Conservation (phyloP, 2,329 filamentous ascomycete genomes). For the Rhinocladiella mackenziei region DNA sequence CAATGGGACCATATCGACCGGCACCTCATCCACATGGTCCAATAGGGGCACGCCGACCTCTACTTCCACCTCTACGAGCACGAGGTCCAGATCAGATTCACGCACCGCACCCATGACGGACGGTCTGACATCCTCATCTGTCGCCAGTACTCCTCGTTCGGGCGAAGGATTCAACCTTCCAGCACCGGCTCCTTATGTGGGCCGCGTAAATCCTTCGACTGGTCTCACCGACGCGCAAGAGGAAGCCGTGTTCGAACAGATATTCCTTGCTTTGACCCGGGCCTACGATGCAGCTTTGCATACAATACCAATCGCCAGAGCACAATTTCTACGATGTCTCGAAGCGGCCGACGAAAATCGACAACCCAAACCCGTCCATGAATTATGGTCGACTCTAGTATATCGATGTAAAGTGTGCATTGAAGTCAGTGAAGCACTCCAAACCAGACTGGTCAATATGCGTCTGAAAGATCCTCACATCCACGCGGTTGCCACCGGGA, state of each 20-base stretch:
- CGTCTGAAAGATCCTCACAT: slow-evolving; percentile 79
- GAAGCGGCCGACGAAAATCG: slow-evolving; percentile 60
- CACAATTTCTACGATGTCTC: slow-evolving; percentile 62
- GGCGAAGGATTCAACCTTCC: slow-evolving; percentile 71
- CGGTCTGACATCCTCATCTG: slow-evolving; percentile 43
- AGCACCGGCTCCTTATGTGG: slow-evolving; percentile 42
- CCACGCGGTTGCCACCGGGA: slow-evolving; percentile 42
- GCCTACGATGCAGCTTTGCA: slow-evolving; percentile 70
- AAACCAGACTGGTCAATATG: slow-evolving; percentile 69
- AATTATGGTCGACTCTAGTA: slow-evolving; percentile 67
- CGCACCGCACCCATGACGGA: slow-evolving; percentile 23
- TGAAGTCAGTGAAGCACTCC: slow-evolving; percentile 68
- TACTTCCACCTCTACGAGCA: slow-evolving; percentile 12
- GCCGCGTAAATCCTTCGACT: slow-evolving; percentile 52
- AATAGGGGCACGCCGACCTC: slow-evolving; percentile 21
- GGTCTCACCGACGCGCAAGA: slow-evolving; percentile 69
- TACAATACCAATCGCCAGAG: slow-evolving; percentile 65
- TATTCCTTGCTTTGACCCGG: slow-evolving; percentile 70
- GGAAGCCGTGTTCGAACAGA: slow-evolving; percentile 74
- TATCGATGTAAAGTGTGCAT: slow-evolving; percentile 67
- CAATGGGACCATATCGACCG: slow-evolving; percentile 14
- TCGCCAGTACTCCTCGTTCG: slow-evolving; percentile 70
- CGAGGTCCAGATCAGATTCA: slow-evolving; percentile 29
- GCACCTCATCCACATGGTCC: slow-evolving; percentile 22
- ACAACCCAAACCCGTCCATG: slow-evolving; percentile 56